These are phyloP conservation scores for Leptosphaerulina australis DNA, from an alignment of 2,329 filamentous ascomycete genomes.

Conservation along the genomic window DNA sequence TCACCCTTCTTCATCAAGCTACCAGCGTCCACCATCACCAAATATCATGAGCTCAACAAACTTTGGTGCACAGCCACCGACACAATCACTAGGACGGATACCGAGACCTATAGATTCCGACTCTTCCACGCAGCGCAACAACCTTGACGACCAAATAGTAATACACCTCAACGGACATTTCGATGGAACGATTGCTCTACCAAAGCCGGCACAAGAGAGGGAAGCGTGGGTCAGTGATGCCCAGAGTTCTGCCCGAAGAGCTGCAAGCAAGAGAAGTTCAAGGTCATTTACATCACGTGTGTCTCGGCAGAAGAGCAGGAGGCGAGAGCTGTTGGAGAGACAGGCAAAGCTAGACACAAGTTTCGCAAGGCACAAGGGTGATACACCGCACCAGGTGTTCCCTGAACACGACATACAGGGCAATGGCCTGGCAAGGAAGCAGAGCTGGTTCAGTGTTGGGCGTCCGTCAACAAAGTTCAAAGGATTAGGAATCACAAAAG, in stretches of 20 bases:
- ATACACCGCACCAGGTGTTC: conserved; percentile 55
- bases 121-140: conserved; percentile 14
- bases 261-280: conserved; percentile 41
- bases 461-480: conserved; percentile 38
- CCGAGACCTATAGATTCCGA: conserved; percentile 1
- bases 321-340: conserved; percentile 64
- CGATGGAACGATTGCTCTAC: conserved; percentile 27
- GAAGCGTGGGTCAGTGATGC: conserved; percentile 34
- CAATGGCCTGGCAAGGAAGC: conserved; percentile 32
- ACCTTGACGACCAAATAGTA: conserved; percentile 33
- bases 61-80: background rate
- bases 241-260: conserved; percentile 35
- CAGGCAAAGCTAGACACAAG: conserved; percentile 69
- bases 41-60: conserved; percentile 3
- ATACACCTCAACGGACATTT: conserved; percentile 36
- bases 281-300: conserved; percentile 45
- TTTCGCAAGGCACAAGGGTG: conserved; percentile 58
- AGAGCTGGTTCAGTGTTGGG: conserved; percentile 40
- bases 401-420: conserved; percentile 41
- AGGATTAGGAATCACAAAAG: conserved; percentile 45
- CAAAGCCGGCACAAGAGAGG: conserved; percentile 23
- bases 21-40: background rate
- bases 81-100: conserved; percentile 4
- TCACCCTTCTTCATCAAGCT: background rate
- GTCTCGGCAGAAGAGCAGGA: conserved; percentile 60